Evolutionary conservation across 129 eudicot genomes (phyloP), one percentile per base, ranked within the genome.

Genomic region (Lonicera japonica): DNA sequence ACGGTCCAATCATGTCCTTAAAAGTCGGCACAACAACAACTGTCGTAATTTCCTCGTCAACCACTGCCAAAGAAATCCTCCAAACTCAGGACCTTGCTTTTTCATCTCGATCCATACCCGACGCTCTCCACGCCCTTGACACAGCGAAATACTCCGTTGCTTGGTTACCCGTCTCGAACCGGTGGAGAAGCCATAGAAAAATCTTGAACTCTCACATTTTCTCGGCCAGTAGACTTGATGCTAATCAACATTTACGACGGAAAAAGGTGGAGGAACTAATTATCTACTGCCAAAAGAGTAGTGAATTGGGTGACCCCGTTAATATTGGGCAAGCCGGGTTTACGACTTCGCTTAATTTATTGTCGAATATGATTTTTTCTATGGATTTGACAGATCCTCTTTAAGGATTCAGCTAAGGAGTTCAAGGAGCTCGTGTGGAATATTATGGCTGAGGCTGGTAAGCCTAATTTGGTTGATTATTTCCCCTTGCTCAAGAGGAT

Each of bases 1-100:
- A 79, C 47, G 85, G 85, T 53, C 80, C 80, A 1, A 25, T 79
- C 58, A 79, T 79, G 70, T 70, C 54, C n/a, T 48, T 78, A 21
- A 64, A 73, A 59, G 58, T 78, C 5, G 83, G 83, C 46, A 77
- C 7, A 47, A 61, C 8, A 0, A 40, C 46, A 8, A 40, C 46
- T 12, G 46, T 70, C 15, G 80, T 75, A 63, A 60, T 76, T 4
- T 64, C 80, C 5, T n/a, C n/a, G n/a, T n/a, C n/a, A n/a, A n/a
- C n/a, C n/a, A n/a, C n/a, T n/a, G n/a, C n/a, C n/a, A n/a, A 70
- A 70, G 69, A 64, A 52, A 62, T 69, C 50, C 72, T 75, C 66
- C 66, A 54, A 45, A 75, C 56, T 21, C 59, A 69, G 22, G 76
- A 75, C 29, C 63, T 58, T 1, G 21, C 54, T 8, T 65, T 70